Evolutionary conservation across 352 stramenopile genomes (phyloP).

Genomic region (Globisporangium mamillatum): DNA sequence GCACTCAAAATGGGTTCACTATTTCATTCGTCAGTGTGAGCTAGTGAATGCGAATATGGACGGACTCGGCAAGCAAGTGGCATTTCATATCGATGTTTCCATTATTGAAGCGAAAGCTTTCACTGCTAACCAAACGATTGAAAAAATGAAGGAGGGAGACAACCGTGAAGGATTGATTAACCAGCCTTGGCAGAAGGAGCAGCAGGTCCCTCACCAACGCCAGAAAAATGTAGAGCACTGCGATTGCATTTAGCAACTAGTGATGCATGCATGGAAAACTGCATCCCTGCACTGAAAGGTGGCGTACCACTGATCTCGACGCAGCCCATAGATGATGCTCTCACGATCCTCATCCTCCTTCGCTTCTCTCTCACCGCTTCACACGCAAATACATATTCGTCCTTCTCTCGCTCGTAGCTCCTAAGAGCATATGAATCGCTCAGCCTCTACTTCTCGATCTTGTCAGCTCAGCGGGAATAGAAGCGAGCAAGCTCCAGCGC

Average conservation of each 20-base stretch:
- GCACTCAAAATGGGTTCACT: too few relatives aligned
- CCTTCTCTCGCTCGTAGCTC: neutral
- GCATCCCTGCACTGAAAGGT: neutral
- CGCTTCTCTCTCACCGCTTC: neutral
- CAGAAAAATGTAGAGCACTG: neutral
- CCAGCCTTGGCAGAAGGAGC: too few relatives aligned
- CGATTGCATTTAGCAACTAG: neutral
- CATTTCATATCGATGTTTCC: neutral
- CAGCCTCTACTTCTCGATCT: neutral
- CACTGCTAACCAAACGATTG: neutral
- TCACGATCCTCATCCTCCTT: neutral
- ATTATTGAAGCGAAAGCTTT: neutral
- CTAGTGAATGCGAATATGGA: neutral
- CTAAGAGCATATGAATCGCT: neutral
- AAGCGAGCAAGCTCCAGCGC: neutral
- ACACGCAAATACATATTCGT: constrained; percentile 1
- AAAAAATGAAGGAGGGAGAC: neutral
- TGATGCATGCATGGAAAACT: neutral
- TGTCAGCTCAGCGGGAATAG: neutral
- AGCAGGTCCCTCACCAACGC: neutral
- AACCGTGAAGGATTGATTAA: neutral
- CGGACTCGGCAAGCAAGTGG: neutral
- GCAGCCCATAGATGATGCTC: neutral
- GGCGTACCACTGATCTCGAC: neutral
- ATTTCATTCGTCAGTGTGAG: neutral